Evolutionary conservation across 768 basidiomycete species (phyloP).

Genomic region (Pleurotus salmoneostramineus): DNA sequence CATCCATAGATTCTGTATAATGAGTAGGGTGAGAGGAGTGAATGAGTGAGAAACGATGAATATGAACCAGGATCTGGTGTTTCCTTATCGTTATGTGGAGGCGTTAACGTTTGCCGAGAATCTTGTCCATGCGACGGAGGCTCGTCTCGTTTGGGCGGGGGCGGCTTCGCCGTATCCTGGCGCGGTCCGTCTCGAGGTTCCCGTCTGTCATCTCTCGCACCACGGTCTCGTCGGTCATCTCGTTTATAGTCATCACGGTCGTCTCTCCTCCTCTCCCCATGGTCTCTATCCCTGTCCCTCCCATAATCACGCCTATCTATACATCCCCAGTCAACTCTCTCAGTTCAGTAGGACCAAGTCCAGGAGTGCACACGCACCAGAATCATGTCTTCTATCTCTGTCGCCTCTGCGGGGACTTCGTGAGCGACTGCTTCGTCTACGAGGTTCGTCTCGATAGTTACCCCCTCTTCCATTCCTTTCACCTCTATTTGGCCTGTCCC

Average conservation of each 20-base stretch:
- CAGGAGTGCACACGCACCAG: slow-evolving; percentile 13
- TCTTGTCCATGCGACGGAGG: slow-evolving; percentile 17
- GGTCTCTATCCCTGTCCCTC: slow-evolving; percentile 36
- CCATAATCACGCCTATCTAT: slow-evolving; percentile 37
- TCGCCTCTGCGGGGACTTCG: slow-evolving; percentile 43
- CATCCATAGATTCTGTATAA: slow-evolving; percentile 9
- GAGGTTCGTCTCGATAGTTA: slow-evolving; percentile 31
- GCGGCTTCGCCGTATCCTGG: slow-evolving; percentile 27
- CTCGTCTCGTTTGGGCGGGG: slow-evolving; percentile 15
- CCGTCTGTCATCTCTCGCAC: slow-evolving; percentile 27
- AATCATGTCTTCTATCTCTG: slow-evolving; percentile 30
- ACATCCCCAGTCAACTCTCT: too few relatives aligned
- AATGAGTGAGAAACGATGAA: slow-evolving; percentile 7
- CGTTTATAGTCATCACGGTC: slow-evolving; percentile 15
- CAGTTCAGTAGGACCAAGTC: too few relatives aligned
- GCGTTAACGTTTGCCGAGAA: slow-evolving; percentile 18
- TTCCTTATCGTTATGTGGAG: slow-evolving; percentile 15
- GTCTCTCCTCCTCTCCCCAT: slow-evolving; percentile 25
- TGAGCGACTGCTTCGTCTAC: slow-evolving; percentile 36
- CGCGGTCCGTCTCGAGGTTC: slow-evolving; percentile 25
- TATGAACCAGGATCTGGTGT: slow-evolving; percentile 4
- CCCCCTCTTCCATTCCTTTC: slow-evolving; percentile 32
- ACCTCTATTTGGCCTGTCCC: slow-evolving; percentile 27
- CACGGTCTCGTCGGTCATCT: slow-evolving; percentile 23
- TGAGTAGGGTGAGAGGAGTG: slow-evolving; percentile 8